These are phyloP conservation scores for Aureobasidium sp. DNA, from an alignment of 2,329 filamentous ascomycete genomes.

Conservation along the genomic window DNA sequence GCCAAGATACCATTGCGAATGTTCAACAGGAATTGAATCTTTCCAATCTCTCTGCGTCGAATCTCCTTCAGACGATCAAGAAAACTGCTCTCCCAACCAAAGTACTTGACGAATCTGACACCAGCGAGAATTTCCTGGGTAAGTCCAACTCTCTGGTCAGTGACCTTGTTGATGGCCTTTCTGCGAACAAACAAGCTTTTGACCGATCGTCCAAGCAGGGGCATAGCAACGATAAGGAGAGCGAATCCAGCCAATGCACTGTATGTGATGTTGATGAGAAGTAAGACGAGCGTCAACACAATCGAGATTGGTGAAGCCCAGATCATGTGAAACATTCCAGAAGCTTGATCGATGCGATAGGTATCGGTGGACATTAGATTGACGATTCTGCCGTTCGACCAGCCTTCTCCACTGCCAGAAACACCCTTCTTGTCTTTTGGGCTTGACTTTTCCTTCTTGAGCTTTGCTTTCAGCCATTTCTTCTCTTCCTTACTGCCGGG, in stretches of 20 bases:
- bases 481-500: slow-evolving; percentile 43
- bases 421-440: slow-evolving; percentile 42
- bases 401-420: slow-evolving; percentile 66
- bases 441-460: slow-evolving; percentile 34
- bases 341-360: slow-evolving; percentile 83
- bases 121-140: slow-evolving; percentile 89
- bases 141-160: slow-evolving; percentile 81
- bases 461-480: slow-evolving; percentile 42
- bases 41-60: slow-evolving; percentile 65
- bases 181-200: slow-evolving; percentile 67
- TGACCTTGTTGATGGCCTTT: slow-evolving; percentile 80
- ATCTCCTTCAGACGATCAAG: slow-evolving; percentile 66
- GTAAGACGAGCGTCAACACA: slow-evolving; percentile 67
- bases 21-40: slow-evolving; percentile 75
- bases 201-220: slow-evolving; percentile 68
- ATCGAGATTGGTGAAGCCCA: slow-evolving; percentile 81
- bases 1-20: slow-evolving; percentile 82
- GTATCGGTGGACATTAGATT: slow-evolving; percentile 95
- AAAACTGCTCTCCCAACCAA: slow-evolving; percentile 90
- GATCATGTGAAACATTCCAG: slow-evolving; percentile 78
- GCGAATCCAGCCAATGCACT: slow-evolving; percentile 84
- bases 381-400: slow-evolving; percentile 86
- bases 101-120: slow-evolving; percentile 92
- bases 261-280: slow-evolving; percentile 82
- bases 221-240: slow-evolving; percentile 69